Evolutionary conservation across 106 monocot genomes (phyloP), one percentile per base, ranked within the genome.

Genomic region (Allium sativum): DNA sequence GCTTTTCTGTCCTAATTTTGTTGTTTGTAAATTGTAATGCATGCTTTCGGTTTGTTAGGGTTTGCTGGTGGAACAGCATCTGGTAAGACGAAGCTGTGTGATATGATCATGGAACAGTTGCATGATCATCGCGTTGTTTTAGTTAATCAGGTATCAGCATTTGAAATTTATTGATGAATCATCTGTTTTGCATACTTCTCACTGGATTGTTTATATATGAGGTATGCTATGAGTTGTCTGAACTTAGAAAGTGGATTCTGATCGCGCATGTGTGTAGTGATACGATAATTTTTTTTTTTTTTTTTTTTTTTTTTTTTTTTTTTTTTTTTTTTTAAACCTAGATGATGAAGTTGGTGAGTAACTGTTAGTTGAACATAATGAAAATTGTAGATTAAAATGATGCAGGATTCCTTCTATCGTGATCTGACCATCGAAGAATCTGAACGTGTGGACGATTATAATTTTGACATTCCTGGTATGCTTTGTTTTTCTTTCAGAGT

Each of bases 401-500:
- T 66, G 42, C 74, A 94, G 93, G 93, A 89, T 77, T 94, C 93
- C 10, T 94, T 89, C 61, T 94, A 94, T 66, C 73, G 77, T 52
- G 89, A 82, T 40, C 52, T 94, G 71, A 89, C 85, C 45, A 83
- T 75, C 58, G 83, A 89, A 63, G 85, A 94, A 62, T 77, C 85
- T 14, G 76, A 75, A 55, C 78, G 21, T 57, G 89, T 76, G 18
- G 77, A 86, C 31, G 86, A 94, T 65, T 94, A 94, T 65, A 94
- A 94, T 74, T 93, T 93, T 81, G 93, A 94, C 68, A 89, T 89
- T 74, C 93, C 93, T 61, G 89, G 93, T 94, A 80, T 22, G 22
- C 22, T 22, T 22, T 22, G 22, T 22, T 22, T 22, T 22, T 22
- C 22, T 22, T 22, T 22, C 22, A 22, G 22, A 22, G 22, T 22